A percentile compares a stretch with the other conserved stretches of the same genome.
Conservation (phyloP, 176 grass and related monocot genomes). For the Bothriochloa decipiens region DNA sequence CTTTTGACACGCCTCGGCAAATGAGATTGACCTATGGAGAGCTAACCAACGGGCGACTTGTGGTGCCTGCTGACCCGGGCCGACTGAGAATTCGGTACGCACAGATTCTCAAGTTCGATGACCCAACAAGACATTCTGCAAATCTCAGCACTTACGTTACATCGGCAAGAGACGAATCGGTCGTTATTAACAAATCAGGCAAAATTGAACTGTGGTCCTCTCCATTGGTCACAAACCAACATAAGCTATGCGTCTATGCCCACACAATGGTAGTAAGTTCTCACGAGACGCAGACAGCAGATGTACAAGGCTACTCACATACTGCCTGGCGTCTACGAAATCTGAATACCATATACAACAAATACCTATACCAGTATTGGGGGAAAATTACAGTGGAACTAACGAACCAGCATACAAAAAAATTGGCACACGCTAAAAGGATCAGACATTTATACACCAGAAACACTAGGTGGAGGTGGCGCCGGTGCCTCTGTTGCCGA, state of each 20-base stretch:
- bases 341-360: slow-evolving; percentile 1
- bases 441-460: slow-evolving; percentile 45
- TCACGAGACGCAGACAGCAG: slow-evolving; percentile 35
- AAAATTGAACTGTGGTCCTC: not conserved
- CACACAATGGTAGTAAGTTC: slow-evolving; percentile 24
- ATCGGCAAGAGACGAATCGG: not conserved
- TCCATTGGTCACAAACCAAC: slow-evolving; percentile 38
- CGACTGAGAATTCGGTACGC: not conserved
- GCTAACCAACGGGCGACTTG: not conserved
- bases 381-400: slow-evolving; percentile 35
- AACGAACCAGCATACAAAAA: slow-evolving; percentile 39
- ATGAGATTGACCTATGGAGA: not conserved
- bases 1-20: slow-evolving; percentile 2
- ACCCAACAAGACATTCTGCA: not conserved
- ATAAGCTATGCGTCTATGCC: slow-evolving; percentile 20
- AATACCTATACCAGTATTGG: slow-evolving; percentile 38
- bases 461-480: slow-evolving; percentile 20
- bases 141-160: not conserved
- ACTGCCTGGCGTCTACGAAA: slow-evolving; percentile 34
- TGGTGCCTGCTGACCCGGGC: not conserved
- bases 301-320: slow-evolving; percentile 61
- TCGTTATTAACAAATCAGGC: not conserved
- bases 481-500: slow-evolving; percentile 32
- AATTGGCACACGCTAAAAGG: slow-evolving; percentile 45
- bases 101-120: not conserved